These are phyloP conservation scores for Lagenidium sp. DNA, from an alignment of 352 stramenopile species.

Conservation along the genomic window DNA sequence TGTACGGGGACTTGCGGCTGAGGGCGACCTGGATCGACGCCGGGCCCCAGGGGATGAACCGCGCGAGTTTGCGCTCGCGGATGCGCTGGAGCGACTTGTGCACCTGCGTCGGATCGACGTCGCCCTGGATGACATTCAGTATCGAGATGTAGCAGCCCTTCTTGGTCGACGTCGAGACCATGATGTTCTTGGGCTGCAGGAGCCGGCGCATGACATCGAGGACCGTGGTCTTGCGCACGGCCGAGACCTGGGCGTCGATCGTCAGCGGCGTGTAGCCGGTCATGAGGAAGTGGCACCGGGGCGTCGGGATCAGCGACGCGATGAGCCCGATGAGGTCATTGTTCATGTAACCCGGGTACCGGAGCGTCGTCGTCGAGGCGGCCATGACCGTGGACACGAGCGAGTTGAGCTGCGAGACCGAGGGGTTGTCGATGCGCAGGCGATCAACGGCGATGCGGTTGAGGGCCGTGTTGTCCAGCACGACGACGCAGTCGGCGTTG, in stretches of 20 bases:
- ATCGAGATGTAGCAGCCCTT: constrained; percentile 99
- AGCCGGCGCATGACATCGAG: constrained; percentile 98
- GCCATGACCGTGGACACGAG: constrained; percentile 99
- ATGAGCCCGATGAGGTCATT: constrained; percentile 99
- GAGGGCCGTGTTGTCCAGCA: constrained; percentile 99
- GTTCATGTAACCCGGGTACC: constrained; percentile 99
- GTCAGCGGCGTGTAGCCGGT: constrained; percentile 99
- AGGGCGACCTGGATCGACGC: constrained; percentile 98
- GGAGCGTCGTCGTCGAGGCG: constrained; percentile 95
- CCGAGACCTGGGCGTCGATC: constrained; percentile 85
- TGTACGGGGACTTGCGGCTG: constrained; percentile 95
- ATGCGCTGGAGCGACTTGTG: constrained; percentile 99
- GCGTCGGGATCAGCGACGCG: constrained; percentile 97
- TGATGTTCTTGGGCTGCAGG: constrained; percentile 98
- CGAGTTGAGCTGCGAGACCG: constrained; percentile 95
- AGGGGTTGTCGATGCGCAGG: constrained; percentile 94
- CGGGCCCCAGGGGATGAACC: constrained; percentile 99
- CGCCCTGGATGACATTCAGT: constrained; percentile 99
- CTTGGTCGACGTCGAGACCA: constrained; percentile 96
- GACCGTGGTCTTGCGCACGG: constrained; percentile 98
- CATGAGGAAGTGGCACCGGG: constrained; percentile 99
- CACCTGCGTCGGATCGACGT: constrained; percentile 97
- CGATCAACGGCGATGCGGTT: constrained; percentile 95
- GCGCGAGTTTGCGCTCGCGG: constrained; percentile 93
- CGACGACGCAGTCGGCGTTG: constrained; percentile 98